phyloP scores from a whole-genome alignment of 331 rosid species.

The Ulmus americana region DNA sequence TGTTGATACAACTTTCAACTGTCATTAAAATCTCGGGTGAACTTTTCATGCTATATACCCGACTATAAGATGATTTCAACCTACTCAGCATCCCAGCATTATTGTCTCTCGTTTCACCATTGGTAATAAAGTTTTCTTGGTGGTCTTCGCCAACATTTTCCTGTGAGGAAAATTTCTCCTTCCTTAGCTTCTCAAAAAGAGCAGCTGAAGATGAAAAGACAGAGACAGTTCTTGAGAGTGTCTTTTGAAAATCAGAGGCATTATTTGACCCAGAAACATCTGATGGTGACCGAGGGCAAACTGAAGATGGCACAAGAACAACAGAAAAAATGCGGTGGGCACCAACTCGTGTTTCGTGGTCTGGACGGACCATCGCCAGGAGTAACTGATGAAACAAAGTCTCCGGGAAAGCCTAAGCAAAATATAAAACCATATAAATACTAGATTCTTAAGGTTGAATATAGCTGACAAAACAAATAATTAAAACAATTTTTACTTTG shows the following conservation, averaged over 20 bases:
- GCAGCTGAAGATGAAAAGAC: slow-evolving; percentile 92
- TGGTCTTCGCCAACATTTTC: slow-evolving; percentile 36
- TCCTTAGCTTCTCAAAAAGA: slow-evolving; percentile 68
- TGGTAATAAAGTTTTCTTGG: slow-evolving; percentile 26
- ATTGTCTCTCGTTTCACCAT: slow-evolving; percentile 33
- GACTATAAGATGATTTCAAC: slow-evolving; percentile 48
- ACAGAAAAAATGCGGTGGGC: slow-evolving; percentile 85
- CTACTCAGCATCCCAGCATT: slow-evolving; percentile 42
- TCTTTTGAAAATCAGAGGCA: slow-evolving; percentile 49
- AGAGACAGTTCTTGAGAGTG: slow-evolving; percentile 80
- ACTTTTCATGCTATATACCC: slow-evolving; percentile 39
- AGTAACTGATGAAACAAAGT: slow-evolving; percentile 87
- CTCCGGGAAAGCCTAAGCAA: slow-evolving; percentile 80
- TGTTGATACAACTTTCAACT: slow-evolving; percentile 32
- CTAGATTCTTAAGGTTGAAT: slow-evolving; percentile 27
- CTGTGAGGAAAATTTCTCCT: slow-evolving; percentile 49
- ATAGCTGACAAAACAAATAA: slow-evolving; percentile 16
- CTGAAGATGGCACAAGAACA: slow-evolving; percentile 82
- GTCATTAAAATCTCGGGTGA: slow-evolving; percentile 25
- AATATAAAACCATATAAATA: slow-evolving; percentile 11
- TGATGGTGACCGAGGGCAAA: slow-evolving; percentile 53
- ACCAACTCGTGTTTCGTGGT: slow-evolving; percentile 76
- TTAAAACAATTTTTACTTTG: slow-evolving; percentile 1
- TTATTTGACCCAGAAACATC: slow-evolving; percentile 36
- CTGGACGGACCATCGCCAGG: slow-evolving; percentile 85